Percentiles rank a stretch among this genome's conserved stretches.
Evolutionary conservation across 331 rosid genomes (phyloP).

Genomic region (Pyracantha coccinea): DNA sequence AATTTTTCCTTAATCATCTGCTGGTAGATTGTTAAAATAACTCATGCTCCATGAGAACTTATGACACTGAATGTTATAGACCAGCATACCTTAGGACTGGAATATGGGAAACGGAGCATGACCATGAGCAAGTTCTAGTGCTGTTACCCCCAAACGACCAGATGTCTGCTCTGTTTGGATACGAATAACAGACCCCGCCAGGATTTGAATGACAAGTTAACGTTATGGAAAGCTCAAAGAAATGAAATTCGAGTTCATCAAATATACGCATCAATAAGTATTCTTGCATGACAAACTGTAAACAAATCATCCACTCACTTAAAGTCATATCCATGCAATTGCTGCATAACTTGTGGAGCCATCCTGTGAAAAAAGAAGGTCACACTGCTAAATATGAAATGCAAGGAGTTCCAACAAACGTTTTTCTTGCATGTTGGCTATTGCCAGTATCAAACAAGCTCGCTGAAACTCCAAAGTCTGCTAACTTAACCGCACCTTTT

Average conservation of each 20-base stretch:
- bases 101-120: constrained; percentile 22
- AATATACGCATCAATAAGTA: neutral
- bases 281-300: neutral
- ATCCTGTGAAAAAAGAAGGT: constrained; percentile 13
- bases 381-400: neutral
- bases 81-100: constrained; percentile 9
- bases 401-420: constrained; percentile 19
- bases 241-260: neutral
- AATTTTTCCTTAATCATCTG: neutral
- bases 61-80: neutral
- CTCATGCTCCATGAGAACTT: neutral
- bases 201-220: neutral
- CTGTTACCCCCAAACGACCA: constrained; percentile 33
- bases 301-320: constrained; percentile 14
- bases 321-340: constrained; percentile 30
- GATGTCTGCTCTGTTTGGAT: constrained; percentile 20
- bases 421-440: constrained; percentile 20
- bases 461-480: constrained; percentile 30
- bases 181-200: neutral
- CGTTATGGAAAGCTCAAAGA: too few relatives aligned
- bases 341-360: constrained; percentile 37
- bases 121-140: constrained; percentile 31
- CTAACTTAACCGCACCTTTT: constrained; percentile 24
- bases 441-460: constrained; percentile 26
- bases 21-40: neutral